Evolutionary conservation across 768 basidiomycete species (phyloP).

Genomic region (Megacollybia marginata): DNA sequence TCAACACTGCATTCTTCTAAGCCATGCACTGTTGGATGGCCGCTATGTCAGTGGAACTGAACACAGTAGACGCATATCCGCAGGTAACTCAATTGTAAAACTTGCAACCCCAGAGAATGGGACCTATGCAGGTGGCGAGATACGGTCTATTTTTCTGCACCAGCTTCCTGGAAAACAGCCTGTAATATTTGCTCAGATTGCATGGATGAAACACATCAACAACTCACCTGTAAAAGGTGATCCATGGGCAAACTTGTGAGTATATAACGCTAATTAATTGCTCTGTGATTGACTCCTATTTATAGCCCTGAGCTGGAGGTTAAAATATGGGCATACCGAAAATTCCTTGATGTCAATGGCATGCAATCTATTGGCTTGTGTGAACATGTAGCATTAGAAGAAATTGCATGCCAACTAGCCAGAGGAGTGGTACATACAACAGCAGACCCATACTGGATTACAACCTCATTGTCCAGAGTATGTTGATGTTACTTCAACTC

Average conservation of each 20-base stretch:
- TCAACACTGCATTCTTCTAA: too few relatives aligned
- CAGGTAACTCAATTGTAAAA: not conserved
- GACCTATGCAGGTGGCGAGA: not conserved
- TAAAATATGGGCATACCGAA: slow-evolving; percentile 7
- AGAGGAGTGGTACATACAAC: slow-evolving; percentile 6
- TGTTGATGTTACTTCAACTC: too few relatives aligned
- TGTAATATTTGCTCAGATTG: not conserved
- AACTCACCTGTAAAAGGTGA: not conserved
- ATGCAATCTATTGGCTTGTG: not conserved
- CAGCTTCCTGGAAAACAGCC: not conserved
- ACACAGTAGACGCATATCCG: not conserved
- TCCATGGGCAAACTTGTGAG: slow-evolving; percentile 11
- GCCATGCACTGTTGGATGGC: not conserved
- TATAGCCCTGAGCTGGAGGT: slow-evolving; percentile 15
- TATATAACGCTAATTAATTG: not conserved
- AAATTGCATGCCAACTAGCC: slow-evolving; percentile 10
- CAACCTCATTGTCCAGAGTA: too few relatives aligned
- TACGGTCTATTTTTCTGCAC: not conserved
- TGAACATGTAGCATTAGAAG: slow-evolving; percentile 6
- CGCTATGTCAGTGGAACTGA: not conserved
- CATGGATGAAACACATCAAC: not conserved
- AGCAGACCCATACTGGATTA: too few relatives aligned
- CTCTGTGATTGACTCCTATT: not conserved
- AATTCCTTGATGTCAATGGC: slow-evolving; percentile 3
- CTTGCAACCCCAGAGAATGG: not conserved